Evolutionary conservation across 2,329 filamentous ascomycete species (phyloP), one percentile per base, ranked within the genome.

Genomic region (Penicillium sp.): DNA sequence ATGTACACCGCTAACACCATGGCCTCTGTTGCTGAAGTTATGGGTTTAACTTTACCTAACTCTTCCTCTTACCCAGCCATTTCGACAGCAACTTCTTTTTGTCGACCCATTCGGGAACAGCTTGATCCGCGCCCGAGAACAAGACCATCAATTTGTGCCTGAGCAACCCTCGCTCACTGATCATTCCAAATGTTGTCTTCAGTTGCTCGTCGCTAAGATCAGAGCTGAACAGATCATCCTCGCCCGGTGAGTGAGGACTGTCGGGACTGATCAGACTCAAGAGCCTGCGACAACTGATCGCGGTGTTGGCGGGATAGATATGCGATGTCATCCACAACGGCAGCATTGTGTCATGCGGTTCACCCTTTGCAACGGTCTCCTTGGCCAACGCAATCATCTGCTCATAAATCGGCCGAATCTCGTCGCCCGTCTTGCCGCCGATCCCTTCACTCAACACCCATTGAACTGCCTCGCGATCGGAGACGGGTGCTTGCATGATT

Each of bases 191-290:
- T 1, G 88, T 88, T 11, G 70, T 73, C 16, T 74, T 69, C 2
- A 92, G 77, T 31, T 81, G 79, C 19, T 84, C 81, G 37, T 85
- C 82, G 0, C 79, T 73, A 7, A 96, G 76, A 70, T 95, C 90
- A 2, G 86, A 87, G 11, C 89, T 92, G 77, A 96, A 96, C 70
- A 90, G 90, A 70, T 96, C 93, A 70, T 97, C 93, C 59, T 91
- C 89, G 4, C 88, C 89, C 1, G 86, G 81, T 41, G 80, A 75
- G 36, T 81, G 77, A 1, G 84, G 84, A n/a, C 80, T 83, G 39
- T 76, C 75, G 0, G 79, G 79, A 50, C 77, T 79, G 1, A 83
- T 78, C 7, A 90, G 75, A 53, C 84, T 85, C 33, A 88, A 69
- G 71, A 86, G 87, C 27, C 87, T 71, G 40, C 78, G 77, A 14